These are phyloP conservation scores for Wallacemonas sp. DNA, from an alignment of 208 protist species.

Conservation along the genomic window DNA sequence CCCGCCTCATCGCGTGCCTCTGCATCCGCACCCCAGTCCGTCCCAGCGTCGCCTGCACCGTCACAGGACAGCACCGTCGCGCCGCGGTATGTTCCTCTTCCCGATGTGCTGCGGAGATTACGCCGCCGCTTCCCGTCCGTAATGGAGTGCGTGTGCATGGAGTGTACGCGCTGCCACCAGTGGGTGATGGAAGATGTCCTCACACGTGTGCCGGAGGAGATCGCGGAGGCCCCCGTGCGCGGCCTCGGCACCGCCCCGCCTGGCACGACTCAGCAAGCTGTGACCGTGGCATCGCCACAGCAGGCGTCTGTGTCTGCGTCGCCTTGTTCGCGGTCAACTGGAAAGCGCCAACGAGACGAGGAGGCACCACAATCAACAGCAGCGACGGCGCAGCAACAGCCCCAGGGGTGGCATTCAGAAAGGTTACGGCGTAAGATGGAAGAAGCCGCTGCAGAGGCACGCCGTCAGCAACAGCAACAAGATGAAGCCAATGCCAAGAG, in stretches of 20 bases:
- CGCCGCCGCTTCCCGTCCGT: constrained; percentile 63
- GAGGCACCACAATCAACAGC: neutral
- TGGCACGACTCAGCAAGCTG: too few species aligned
- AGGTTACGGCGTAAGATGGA: constrained; percentile 20
- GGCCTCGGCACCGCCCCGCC: too few species aligned
- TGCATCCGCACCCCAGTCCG: too few species aligned
- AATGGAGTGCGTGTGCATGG: constrained; percentile 52
- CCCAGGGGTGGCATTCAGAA: constrained; percentile 27
- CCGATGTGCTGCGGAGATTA: constrained; percentile 42
- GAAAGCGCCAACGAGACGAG: neutral
- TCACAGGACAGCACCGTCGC: neutral
- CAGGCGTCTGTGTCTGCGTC: too few species aligned
- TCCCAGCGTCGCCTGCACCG: too few species aligned
- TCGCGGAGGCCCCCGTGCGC: constrained; percentile 16
- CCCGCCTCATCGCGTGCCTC: too few species aligned
- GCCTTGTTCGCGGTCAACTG: neutral
- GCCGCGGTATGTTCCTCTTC: constrained; percentile 65
- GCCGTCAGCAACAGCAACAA: neutral
- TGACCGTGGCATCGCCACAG: too few species aligned
- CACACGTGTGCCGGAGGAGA: constrained; percentile 30
- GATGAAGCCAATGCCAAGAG: too few species aligned
- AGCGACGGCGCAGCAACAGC: neutral
- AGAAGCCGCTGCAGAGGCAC: constrained; percentile 6
- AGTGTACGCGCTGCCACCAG: constrained; percentile 74
- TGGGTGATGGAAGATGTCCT: constrained; percentile 67